Evolutionary conservation across 306 rosid genomes (phyloP), one percentile per base, ranked within the genome.

Genomic region (Sesbania bispinosa): DNA sequence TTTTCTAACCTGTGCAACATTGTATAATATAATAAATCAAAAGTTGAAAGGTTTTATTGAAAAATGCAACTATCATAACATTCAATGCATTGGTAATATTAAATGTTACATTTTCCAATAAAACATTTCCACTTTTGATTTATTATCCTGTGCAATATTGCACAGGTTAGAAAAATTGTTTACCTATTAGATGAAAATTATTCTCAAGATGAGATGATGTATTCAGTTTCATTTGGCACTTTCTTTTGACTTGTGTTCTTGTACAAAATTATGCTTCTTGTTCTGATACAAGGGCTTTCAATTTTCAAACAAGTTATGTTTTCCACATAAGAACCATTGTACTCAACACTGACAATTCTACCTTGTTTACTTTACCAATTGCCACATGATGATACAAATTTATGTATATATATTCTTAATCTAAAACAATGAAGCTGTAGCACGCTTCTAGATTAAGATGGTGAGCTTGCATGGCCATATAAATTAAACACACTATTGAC

Each of bases 141-240:
- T n/a, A n/a, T n/a, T n/a, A n/a, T n/a, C n/a, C n/a, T n/a, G n/a
- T n/a, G n/a, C n/a, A n/a, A n/a, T n/a, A n/a, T n/a, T n/a, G n/a
- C n/a, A n/a, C n/a, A n/a, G n/a, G n/a, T n/a, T n/a, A n/a, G n/a
- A n/a, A n/a, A n/a, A n/a, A n/a, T n/a, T n/a, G n/a, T n/a, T 30
- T 47, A 46, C 20, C 30, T 57, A 57, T 57, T 26, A 7, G 6
- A 57, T 4, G 38, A 41, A n/a, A 41, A 10, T 39, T 36, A 13
- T 27, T 41, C 54, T 10, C 19, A 39, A 64, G 48, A 53, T 36
- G 27, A 64, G 67, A 57, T 71, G n/a, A 42, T 71, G 33, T 39
- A 67, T 58, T 67, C 46, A 24, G 16, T 66, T 76, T 11, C 35
- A 46, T 55, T n/a, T n/a, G 27, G 48, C 21, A 46, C 11, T 23